Base-by-base conservation (phyloP, 2,329 filamentous ascomycete genomes). In the Colletotrichum sp. region DNA sequence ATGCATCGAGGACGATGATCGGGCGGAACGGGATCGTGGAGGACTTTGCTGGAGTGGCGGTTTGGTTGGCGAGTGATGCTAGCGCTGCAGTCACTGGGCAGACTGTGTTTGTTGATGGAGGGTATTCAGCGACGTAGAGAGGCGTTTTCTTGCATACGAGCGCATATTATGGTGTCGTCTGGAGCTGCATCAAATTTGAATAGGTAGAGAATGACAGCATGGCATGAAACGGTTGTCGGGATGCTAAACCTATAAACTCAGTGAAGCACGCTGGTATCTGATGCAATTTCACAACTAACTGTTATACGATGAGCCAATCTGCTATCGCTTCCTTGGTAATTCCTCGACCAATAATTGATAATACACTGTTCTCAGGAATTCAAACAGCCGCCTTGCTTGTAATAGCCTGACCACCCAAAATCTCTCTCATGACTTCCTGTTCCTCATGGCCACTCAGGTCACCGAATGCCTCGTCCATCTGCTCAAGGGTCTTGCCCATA, bases 401-500 rank as follows among this genome's bases (percentile, higher is more conserved):
- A 21, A 52, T 0, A 21, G 5, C 43, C 0, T 52, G 43, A 24
- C 12, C 2, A 21, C n/a, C 43, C n/a, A 52, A 13, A 52, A 52
- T 52, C 56, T 73, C 55, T 43, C 55, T 62, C 38, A 73, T 69
- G 12, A 73, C 62, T 2, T 73, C 70, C 30, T 69, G 68, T 48
- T 73, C 71, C 43, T 73, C 71, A 26, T 70, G 66, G 10, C 58
- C 71, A n/a, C 43, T 43, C 0, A 34, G 63, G 26, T 73, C 71
- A 32, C 56, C 63, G 3, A 73, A 73, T 0, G 87, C 82, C 0
- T 79, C 77, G 75, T 91, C 90, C 89, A 92, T 91, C 67, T 91
- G 88, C 79, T 91, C 90, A 1, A 92, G 83, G 1, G 86, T 90
- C 77, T 82, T 85, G n/a, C 90, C 90, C 64, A 85, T 87, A 0